A percentile compares a stretch with the other conserved stretches of the same genome.
phyloP scores from a whole-genome alignment of 2,329 filamentous ascomycete species.

The Penicillium corylophilum region DNA sequence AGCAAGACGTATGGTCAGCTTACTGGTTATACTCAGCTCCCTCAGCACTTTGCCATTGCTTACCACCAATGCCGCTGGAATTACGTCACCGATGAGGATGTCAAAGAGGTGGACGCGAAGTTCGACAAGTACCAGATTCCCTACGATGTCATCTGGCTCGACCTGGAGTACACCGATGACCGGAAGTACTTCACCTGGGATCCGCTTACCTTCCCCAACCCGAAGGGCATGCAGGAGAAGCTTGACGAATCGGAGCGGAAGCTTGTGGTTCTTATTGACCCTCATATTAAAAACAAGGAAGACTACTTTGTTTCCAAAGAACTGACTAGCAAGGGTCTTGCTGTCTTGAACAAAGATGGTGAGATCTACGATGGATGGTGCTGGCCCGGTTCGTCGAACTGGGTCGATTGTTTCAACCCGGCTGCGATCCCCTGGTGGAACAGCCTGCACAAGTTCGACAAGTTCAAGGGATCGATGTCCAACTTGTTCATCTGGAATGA shows the following conservation, averaged over 20 bases:
- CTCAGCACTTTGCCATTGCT: slow-evolving; percentile 85
- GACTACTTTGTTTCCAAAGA: slow-evolving; percentile 76
- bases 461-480: slow-evolving; percentile 78
- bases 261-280: slow-evolving; percentile 91
- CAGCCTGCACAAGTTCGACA: slow-evolving; percentile 79
- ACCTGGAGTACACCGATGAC: slow-evolving; percentile 95
- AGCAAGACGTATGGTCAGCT: slow-evolving; percentile 81
- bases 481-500: slow-evolving; percentile 99
- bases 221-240: slow-evolving; percentile 82
- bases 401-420: slow-evolving; percentile 96
- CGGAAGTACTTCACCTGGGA: slow-evolving; percentile 99
- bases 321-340: slow-evolving; percentile 78
- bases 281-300: slow-evolving; percentile 91
- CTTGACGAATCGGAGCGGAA: slow-evolving; percentile 83
- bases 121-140: slow-evolving; percentile 95
- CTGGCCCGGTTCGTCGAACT: slow-evolving; percentile 96
- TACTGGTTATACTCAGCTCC: slow-evolving; percentile 86
- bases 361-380: slow-evolving; percentile 95
- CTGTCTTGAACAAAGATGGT: slow-evolving; percentile 84
- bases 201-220: slow-evolving; percentile 79
- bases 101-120: slow-evolving; percentile 92
- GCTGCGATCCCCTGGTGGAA: slow-evolving; percentile 90
- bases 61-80: slow-evolving; percentile 99
- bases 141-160: slow-evolving; percentile 98
- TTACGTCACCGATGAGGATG: slow-evolving; percentile 94